A percentile compares a stretch with the other conserved stretches of the same genome.
phyloP scores from a whole-genome alignment of 148 eudicot species.

The Drosera capensis region DNA sequence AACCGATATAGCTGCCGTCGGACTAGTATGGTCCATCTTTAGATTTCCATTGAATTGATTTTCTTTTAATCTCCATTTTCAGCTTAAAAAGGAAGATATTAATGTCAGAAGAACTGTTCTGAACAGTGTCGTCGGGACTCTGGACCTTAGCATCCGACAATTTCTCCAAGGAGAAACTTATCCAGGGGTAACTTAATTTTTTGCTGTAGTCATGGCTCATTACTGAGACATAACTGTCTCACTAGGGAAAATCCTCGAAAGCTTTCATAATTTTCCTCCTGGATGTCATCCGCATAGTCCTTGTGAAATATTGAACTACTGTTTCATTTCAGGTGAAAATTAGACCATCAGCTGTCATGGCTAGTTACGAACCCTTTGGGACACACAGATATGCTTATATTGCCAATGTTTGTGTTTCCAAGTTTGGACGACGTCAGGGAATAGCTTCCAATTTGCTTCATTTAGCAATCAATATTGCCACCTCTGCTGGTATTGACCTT shows the following conservation, averaged over 20 bases:
- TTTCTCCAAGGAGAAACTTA: conserved; percentile 54
- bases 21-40: background rate
- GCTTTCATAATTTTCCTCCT: background rate
- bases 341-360: conserved; percentile 28
- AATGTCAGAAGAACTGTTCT: conserved; percentile 57
- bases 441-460: conserved; percentile 57
- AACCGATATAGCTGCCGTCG: too few relatives aligned
- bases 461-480: conserved; percentile 47
- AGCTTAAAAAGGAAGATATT: conserved; percentile 68
- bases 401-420: conserved; percentile 65
- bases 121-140: conserved; percentile 69
- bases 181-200: conserved; percentile 42
- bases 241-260: too few relatives aligned
- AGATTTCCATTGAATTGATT: background rate
- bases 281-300: background rate
- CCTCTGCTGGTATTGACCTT: conserved; percentile 27
- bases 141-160: conserved; percentile 62
- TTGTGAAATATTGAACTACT: background rate
- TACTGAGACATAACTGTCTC: too few relatives aligned
- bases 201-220: background rate
- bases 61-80: conserved; percentile 5
- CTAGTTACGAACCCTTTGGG: conserved; percentile 38
- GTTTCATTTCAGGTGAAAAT: conserved; percentile 41
- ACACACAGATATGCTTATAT: conserved; percentile 56
- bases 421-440: conserved; percentile 55